Percentiles rank a stretch among this genome's conserved stretches.
phyloP scores from a whole-genome alignment of 169 alveolate genomes.

The Cryptosporidium sp. region DNA sequence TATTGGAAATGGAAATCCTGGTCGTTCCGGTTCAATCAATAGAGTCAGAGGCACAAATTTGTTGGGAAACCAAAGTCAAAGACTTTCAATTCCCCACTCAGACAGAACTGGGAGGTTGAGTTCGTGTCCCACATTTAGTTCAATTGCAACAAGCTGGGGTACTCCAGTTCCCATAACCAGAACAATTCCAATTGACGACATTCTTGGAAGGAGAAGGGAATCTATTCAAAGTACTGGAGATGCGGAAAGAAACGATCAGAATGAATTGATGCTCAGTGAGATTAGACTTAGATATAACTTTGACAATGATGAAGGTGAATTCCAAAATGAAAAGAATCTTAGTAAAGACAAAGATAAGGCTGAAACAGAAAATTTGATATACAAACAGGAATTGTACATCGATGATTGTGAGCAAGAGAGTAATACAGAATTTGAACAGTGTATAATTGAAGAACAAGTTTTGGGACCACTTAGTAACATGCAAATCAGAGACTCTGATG shows the following conservation, averaged over 20 bases:
- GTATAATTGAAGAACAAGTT: background rate
- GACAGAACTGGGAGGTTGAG: slow-evolving; percentile 63
- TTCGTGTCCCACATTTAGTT: slow-evolving; percentile 56
- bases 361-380: background rate
- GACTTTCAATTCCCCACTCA: slow-evolving; percentile 66
- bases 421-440: background rate
- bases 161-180: slow-evolving; percentile 75
- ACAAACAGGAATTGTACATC: background rate
- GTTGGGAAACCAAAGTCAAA: slow-evolving; percentile 22
- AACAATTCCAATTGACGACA: slow-evolving; percentile 66
- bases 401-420: background rate
- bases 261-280: background rate
- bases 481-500: slow-evolving; percentile 4
- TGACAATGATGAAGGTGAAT: slow-evolving; percentile 22
- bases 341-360: background rate
- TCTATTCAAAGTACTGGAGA: background rate
- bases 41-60: background rate
- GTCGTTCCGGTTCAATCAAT: background rate
- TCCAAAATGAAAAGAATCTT: background rate
- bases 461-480: background rate
- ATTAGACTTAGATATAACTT: background rate
- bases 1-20: slow-evolving; percentile 9
- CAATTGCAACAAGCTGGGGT: slow-evolving; percentile 76
- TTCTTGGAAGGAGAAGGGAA: slow-evolving; percentile 53
- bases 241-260: slow-evolving; percentile 4